Base-by-base conservation (phyloP, 2,329 filamentous ascomycete species). In the Drechslerella stenobrocha region DNA sequence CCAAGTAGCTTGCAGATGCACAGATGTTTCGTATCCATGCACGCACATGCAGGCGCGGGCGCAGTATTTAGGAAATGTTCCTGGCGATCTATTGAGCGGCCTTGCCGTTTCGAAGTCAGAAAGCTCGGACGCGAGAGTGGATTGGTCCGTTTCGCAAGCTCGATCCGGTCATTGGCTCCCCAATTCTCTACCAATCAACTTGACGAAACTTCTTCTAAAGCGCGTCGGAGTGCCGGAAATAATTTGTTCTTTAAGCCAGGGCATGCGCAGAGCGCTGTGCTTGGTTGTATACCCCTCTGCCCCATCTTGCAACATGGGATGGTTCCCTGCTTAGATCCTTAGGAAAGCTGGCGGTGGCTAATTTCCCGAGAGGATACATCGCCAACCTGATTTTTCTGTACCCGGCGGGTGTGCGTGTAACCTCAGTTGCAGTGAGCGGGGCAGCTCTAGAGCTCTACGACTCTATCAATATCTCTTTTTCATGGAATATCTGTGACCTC, bases 401-500 rank as follows among this genome's bases (percentile, higher is more conserved):
- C n/a, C n/a, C n/a, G n/a, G n/a, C n/a, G n/a, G n/a, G n/a, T n/a
- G n/a, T n/a, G n/a, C n/a, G 15, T 13, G 34, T 13, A 13, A 15
- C 34, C 34, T 37, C 11, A 9, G 15, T 37, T 4, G 11, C 11
- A n/a, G n/a, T n/a, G n/a, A n/a, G n/a, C n/a, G n/a, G n/a, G n/a
- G n/a, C n/a, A n/a, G n/a, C n/a, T n/a, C n/a, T n/a, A n/a, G n/a
- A n/a, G n/a, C n/a, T n/a, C n/a, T n/a, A n/a, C n/a, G n/a, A 6
- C 26, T 23, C 20, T 18, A 7, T 9, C 18, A 20, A 23, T 52
- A 57, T 48, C 52, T 67, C 40, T 67, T 67, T 15, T 47, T 67
- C 61, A 67, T 55, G 2, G 53, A 67, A 40, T 67, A 67, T 28
- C 61, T 67, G 48, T 15, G n/a, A 20, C 37, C 4, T 4, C n/a